phyloP scores from a whole-genome alignment of 345 rosid species.

The Capsella bursapastoris region DNA sequence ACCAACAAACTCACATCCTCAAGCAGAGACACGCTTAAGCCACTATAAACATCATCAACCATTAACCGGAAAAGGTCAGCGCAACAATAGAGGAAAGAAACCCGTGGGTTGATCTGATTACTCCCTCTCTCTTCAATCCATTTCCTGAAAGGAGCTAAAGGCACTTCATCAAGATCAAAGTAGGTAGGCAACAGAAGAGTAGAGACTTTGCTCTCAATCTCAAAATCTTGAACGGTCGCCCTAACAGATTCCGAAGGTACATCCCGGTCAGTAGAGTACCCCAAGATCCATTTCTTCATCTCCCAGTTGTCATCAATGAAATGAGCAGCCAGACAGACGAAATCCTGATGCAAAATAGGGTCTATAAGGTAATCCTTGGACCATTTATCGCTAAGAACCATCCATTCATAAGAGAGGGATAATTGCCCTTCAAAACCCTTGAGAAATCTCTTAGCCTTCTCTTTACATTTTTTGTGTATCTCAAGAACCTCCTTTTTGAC shows the following conservation, averaged over 20 bases:
- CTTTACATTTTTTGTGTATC: not conserved
- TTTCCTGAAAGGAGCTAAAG: slow-evolving; percentile 21
- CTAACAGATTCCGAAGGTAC: not conserved
- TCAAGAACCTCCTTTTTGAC: slow-evolving; percentile 11
- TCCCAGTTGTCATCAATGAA: slow-evolving; percentile 42
- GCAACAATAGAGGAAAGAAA: slow-evolving; percentile 19
- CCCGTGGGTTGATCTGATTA: not conserved
- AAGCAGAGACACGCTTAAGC: not conserved
- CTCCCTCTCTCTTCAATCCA: slow-evolving; percentile 17
- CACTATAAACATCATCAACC: slow-evolving; percentile 1
- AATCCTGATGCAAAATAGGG: slow-evolving; percentile 27
- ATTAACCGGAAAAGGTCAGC: slow-evolving; percentile 38
- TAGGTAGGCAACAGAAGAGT: slow-evolving; percentile 15
- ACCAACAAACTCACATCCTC: slow-evolving; percentile 37
- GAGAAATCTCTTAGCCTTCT: slow-evolving; percentile 31
- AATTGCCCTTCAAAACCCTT: slow-evolving; percentile 23
- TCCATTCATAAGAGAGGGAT: slow-evolving; percentile 31
- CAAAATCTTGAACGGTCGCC: slow-evolving; percentile 24
- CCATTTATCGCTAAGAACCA: slow-evolving; percentile 1
- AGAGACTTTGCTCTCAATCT: slow-evolving; percentile 31
- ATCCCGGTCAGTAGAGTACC: not conserved
- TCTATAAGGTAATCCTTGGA: not conserved
- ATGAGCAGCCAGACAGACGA: slow-evolving; percentile 31
- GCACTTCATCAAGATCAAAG: slow-evolving; percentile 14
- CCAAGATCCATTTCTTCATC: slow-evolving; percentile 23